These are phyloP conservation scores for Lojkania enalia DNA, from an alignment of 2,329 filamentous ascomycete genomes.

Conservation along the genomic window DNA sequence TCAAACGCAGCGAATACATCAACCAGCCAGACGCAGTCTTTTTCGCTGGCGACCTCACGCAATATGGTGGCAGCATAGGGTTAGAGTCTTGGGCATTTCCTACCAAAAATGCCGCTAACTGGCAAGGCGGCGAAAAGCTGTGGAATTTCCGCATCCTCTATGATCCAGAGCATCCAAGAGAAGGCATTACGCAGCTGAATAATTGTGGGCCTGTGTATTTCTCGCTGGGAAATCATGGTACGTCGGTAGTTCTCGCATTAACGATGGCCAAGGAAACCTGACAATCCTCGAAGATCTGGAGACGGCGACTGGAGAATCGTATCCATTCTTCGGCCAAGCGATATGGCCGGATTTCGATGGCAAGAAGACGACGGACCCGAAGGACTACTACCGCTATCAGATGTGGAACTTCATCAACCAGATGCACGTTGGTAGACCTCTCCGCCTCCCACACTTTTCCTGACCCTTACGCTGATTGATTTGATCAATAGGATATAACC, in stretches of 20 bases:
- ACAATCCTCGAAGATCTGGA: background rate
- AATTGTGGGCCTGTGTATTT: constrained; percentile 5
- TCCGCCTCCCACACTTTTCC: background rate
- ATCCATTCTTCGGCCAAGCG: background rate
- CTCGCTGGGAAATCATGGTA: constrained; percentile 8
- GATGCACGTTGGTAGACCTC: constrained; percentile 4
- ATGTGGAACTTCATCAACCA: constrained; percentile 9
- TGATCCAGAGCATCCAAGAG: background rate
- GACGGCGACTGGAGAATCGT: no score
- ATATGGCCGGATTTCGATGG: background rate
- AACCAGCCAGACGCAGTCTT: background rate
- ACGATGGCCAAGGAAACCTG: background rate
- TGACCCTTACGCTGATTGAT: no score
- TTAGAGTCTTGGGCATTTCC: background rate
- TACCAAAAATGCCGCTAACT: background rate
- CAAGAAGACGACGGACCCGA: background rate
- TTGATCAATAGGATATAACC: background rate
- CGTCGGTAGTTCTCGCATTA: background rate
- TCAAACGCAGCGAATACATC: background rate
- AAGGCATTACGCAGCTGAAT: background rate
- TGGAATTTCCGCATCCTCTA: background rate
- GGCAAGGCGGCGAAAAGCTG: background rate
- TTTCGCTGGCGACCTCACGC: constrained; percentile 1
- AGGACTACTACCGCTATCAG: constrained; percentile 6
- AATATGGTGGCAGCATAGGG: background rate